Conservation (phyloP, 805 yeast genomes). For the Ogataea degrootiae region DNA sequence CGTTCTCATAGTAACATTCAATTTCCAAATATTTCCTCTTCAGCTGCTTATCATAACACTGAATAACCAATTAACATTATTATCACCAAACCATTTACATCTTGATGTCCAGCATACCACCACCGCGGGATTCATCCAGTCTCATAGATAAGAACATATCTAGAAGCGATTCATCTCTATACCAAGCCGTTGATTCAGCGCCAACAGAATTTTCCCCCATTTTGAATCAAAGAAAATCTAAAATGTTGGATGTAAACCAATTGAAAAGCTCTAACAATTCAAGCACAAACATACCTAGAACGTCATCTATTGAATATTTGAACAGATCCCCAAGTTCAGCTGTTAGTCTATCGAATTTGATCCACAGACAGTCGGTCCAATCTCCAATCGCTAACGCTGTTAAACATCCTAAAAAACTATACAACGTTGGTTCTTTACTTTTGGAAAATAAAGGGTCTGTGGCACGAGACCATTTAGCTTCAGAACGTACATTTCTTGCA, state of each 20-base stretch:
- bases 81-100: no score
- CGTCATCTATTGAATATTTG: not conserved
- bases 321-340: not conserved
- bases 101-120: no score
- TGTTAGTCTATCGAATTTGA: not conserved
- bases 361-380: conserved; percentile 3
- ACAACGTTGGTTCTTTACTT: conserved; percentile 31
- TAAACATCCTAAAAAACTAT: conserved; percentile 18
- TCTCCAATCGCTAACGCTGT: not conserved
- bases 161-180: no score
- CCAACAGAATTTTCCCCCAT: not conserved
- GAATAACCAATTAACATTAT: no score
- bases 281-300: not conserved
- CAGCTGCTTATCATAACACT: no score
- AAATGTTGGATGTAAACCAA: not conserved
- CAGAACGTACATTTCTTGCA: conserved; percentile 59
- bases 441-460: conserved; percentile 54
- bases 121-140: no score
- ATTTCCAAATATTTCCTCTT: no score
- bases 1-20: no score
- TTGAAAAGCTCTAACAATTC: not conserved
- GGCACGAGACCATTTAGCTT: conserved; percentile 63
- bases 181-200: not conserved
- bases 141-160: no score
- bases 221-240: no score